phyloP scores from a whole-genome alignment of 352 stramenopile genomes.

The Phytophthora syringae region DNA sequence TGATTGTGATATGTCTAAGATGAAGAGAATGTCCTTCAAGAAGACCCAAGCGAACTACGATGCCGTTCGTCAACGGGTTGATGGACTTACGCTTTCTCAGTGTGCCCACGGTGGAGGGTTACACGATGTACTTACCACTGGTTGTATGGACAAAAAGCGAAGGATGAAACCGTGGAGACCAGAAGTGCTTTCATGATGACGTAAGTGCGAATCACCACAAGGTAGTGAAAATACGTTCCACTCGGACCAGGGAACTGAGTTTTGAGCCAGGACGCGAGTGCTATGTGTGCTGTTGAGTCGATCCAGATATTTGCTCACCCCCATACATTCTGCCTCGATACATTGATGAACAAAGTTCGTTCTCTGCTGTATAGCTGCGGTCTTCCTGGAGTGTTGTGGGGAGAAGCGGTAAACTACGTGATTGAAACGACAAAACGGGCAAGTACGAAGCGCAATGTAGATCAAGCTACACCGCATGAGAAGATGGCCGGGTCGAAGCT shows the following conservation, averaged over 20 bases:
- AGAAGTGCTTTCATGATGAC: background rate
- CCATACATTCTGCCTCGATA: conserved; percentile 7
- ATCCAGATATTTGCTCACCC: conserved; percentile 14
- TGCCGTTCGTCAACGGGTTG: conserved; percentile 5
- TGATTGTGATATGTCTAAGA: conserved; percentile 19
- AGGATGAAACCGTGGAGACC: conserved; percentile 13
- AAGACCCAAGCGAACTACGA: conserved; percentile 1
- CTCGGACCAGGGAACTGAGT: conserved; percentile 19
- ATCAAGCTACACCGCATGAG: conserved; percentile 12
- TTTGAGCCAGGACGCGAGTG: background rate
- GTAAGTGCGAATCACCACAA: conserved; percentile 1
- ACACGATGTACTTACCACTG: conserved; percentile 18
- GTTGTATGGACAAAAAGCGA: conserved; percentile 10
- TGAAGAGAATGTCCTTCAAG: conserved; percentile 19
- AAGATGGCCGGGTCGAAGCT: conserved; percentile 16
- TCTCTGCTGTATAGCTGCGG: conserved; percentile 5
- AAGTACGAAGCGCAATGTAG: conserved; percentile 9
- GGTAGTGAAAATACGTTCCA: conserved; percentile 6
- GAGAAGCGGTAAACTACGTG: conserved; percentile 13
- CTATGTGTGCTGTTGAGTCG: conserved; percentile 7
- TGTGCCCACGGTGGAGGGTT: background rate
- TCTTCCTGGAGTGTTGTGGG: conserved; percentile 9
- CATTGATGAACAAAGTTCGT: conserved; percentile 4
- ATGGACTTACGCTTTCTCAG: conserved; percentile 9
- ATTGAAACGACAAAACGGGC: conserved; percentile 3